Conservation (phyloP, 306 rosid genomes). For the Spatholobus suberectus region DNA sequence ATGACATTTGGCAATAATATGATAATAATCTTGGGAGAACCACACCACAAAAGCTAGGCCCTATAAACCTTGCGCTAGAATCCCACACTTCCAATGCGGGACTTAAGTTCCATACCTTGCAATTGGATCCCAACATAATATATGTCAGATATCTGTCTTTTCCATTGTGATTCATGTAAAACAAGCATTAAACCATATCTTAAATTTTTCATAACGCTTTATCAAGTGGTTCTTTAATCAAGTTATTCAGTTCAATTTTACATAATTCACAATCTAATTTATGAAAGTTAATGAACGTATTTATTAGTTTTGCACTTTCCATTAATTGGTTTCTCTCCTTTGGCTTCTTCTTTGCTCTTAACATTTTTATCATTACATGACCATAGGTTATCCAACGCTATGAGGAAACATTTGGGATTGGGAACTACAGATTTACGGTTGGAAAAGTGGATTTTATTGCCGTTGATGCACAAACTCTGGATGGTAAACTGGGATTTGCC, state of each 20-base stretch:
- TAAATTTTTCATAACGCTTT: conserved; percentile 17
- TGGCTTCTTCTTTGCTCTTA: conserved; percentile 31
- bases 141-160: neutral
- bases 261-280: conserved; percentile 12
- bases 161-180: conserved; percentile 1
- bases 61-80: no score
- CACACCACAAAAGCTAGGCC: no score
- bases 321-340: neutral
- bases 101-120: no score
- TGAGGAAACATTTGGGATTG: conserved; percentile 68
- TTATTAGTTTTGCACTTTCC: conserved; percentile 4
- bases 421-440: conserved; percentile 60
- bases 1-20: neutral
- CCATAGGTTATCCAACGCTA: conserved; percentile 67
- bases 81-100: no score
- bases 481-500: conserved; percentile 56
- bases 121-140: no score
- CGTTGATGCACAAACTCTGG: conserved; percentile 78
- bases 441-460: conserved; percentile 84
- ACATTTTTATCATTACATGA: conserved; percentile 18
- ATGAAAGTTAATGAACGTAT: neutral
- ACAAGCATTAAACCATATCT: neutral
- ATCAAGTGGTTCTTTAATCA: neutral
- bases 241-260: conserved; percentile 24
- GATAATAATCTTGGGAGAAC: no score